Conservation (phyloP, 208 protist genomes). For the Wallacemonas sp. region DNA sequence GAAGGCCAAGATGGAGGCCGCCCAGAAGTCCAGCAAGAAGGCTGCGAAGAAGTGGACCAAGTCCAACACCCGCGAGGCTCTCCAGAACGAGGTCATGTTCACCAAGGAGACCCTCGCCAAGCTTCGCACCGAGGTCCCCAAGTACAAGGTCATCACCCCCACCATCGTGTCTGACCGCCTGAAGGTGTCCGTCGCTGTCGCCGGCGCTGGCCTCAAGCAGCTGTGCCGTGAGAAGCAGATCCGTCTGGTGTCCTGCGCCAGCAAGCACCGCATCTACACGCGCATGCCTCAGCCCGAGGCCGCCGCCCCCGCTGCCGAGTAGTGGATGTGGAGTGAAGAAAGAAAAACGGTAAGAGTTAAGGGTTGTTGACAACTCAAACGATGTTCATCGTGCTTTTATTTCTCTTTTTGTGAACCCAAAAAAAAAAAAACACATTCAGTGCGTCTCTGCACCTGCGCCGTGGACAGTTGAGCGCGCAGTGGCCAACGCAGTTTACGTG, state of each 20-base stretch:
- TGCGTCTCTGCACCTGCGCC: too few relatives aligned
- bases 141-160: constrained; percentile 92
- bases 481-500: too few relatives aligned
- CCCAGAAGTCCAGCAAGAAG: constrained; percentile 78
- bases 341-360: background rate
- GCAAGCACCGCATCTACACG: constrained; percentile 83
- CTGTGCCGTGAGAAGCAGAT: constrained; percentile 84
- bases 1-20: constrained; percentile 59
- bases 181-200: constrained; percentile 85
- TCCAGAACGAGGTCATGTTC: constrained; percentile 92
- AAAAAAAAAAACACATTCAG: background rate
- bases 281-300: constrained; percentile 46
- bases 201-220: constrained; percentile 83
- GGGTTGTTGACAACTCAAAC: constrained; percentile 1
- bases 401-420: background rate
- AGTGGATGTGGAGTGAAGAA: constrained; percentile 5
- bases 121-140: constrained; percentile 87
- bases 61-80: constrained; percentile 83
- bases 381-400: background rate
- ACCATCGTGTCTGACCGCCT: constrained; percentile 89
- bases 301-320: constrained; percentile 18
- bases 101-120: constrained; percentile 87
- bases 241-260: constrained; percentile 71
- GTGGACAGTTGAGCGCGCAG: too few relatives aligned
- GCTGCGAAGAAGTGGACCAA: constrained; percentile 94